Base-by-base conservation (phyloP, 2,329 filamentous ascomycete genomes). In the Pyrenophora graminea region DNA sequence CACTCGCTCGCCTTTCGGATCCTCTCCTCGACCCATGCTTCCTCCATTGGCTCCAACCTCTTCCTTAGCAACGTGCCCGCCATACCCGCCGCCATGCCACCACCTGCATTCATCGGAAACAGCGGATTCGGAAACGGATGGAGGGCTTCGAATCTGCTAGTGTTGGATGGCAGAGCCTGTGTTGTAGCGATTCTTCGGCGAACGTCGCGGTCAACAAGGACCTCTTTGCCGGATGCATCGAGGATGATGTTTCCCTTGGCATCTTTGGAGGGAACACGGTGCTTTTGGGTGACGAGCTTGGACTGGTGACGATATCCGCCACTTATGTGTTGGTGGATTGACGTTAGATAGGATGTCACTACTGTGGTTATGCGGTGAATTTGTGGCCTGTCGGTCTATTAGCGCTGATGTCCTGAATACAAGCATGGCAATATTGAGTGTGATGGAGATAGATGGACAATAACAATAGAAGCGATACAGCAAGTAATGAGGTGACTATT, bases 1-100 rank as follows among this genome's bases (percentile, higher is more conserved):
- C 71, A 71, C 32, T 68, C 64, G 2, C 55, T 48, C 4, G 68
- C 68, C 46, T 65, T 69, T 3, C 50, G 45, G 1, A 71, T 39
- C 7, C 66, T 58, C 4, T 64, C 62, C n/a, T 62, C 59, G 7
- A 69, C 58, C 68, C 67, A 71, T 6, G 61, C 60, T 21, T 69
- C 62, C 27, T 69, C 68, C 15, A 58, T 56, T 3, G 64, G 58
- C 7, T 62, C 62, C 4, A 64, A 50, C 27, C 59, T 59, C 49
- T 70, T 71, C 4, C 67, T 59, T 2, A 70, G 44, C 17, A 71
- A 38, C 1, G 60, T 56, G 12, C 61, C 53, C 31, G 61, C 56
- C 18, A 71, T 52, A n/a, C 51, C 55, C 1, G 52, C 55, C 7
- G 56, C 55, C 25, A 62, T 54, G 13, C 60, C 55, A 8, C 44